phyloP scores from a whole-genome alignment of 1,284 basidiomycete species.

The Microbotryum intermedium region DNA sequence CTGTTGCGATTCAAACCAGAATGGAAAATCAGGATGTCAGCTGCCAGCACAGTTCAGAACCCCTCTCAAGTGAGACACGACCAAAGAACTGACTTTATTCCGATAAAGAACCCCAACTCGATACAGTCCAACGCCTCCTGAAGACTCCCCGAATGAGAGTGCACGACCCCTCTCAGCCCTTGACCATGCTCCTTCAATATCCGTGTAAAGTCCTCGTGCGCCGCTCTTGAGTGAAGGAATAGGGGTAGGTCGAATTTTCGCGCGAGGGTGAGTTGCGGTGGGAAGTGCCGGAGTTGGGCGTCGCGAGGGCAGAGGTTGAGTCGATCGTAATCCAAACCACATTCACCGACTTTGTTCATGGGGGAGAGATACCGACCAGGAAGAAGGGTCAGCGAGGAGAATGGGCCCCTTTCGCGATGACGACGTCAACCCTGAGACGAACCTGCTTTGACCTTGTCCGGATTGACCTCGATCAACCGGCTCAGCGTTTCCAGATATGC shows the following conservation, averaged over 20 bases:
- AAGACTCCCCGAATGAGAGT: constrained; percentile 69
- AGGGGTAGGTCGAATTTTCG: constrained; percentile 65
- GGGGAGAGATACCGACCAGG: neutral
- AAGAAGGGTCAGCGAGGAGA: too few relatives aligned
- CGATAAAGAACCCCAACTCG: constrained; percentile 31
- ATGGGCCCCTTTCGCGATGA: neutral
- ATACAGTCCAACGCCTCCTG: constrained; percentile 64
- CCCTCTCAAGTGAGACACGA: too few relatives aligned
- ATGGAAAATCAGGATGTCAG: too few relatives aligned
- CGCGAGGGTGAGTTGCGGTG: constrained; percentile 60
- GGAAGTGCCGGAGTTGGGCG: constrained; percentile 50
- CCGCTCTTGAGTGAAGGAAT: constrained; percentile 74
- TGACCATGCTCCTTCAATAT: constrained; percentile 46
- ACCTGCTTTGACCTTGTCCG: constrained; percentile 4
- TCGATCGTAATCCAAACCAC: constrained; percentile 81
- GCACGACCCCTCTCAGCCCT: constrained; percentile 65
- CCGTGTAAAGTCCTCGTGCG: constrained; percentile 61
- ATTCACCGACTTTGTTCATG: constrained; percentile 57
- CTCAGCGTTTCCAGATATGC: constrained; percentile 59
- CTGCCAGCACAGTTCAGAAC: too few relatives aligned
- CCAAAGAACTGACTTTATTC: neutral
- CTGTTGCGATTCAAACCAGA: too few relatives aligned
- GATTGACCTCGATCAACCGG: constrained; percentile 49
- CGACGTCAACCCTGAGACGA: neutral
- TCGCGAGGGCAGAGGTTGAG: constrained; percentile 55